Base-by-base conservation (phyloP, 331 rosid genomes). In the Quercus phellos region DNA sequence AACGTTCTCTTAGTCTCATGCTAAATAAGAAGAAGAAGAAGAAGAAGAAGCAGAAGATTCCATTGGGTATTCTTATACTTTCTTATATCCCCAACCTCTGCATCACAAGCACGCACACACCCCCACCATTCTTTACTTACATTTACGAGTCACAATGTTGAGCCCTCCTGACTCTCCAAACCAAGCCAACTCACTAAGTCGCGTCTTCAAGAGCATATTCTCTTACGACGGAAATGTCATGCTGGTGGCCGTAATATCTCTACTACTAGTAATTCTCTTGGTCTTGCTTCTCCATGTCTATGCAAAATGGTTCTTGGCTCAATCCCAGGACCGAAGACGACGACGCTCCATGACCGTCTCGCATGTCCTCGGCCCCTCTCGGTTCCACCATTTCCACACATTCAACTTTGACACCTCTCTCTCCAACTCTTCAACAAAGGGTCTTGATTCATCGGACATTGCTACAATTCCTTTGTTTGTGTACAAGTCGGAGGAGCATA, bases 231-330 rank as follows among this genome's bases (percentile, higher is more conserved):
- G 89, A 74, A 95, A 86, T 84, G 85, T 93, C 73, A 87, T 93
- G 94, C 90, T 95, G 17, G 98, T 90, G 0, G 99, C 99, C 42
- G 68, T 95, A 6, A 81, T 95, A 64, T 91, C 97, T 11, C 80
- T 95, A 26, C 90, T 95, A 16, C 77, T 93, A 2, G 98, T 93
- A 43, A 85, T 95, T 61, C 94, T 95, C 88, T 95, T 95, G 82
- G 99, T 95, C 67, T 87, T 95, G 18, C 82, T 95, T 27, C 99
- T 95, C 76, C 99, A 95, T 51, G 78, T 92, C 75, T 95, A 91
- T 79, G 99, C 99, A 32, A 89, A 88, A 35, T 91, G 97, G 91
- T 91, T 95, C 90, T 60, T 91, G 1, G 85, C 92, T 50, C 98
- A 90, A 11, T 90, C 96, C 38, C 90, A 84, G 74, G 85, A 59